Evolutionary conservation across 495 filamentous ascomycete species (phyloP), one percentile per base, ranked within the genome.

Genomic region (Cercophora sp.): DNA sequence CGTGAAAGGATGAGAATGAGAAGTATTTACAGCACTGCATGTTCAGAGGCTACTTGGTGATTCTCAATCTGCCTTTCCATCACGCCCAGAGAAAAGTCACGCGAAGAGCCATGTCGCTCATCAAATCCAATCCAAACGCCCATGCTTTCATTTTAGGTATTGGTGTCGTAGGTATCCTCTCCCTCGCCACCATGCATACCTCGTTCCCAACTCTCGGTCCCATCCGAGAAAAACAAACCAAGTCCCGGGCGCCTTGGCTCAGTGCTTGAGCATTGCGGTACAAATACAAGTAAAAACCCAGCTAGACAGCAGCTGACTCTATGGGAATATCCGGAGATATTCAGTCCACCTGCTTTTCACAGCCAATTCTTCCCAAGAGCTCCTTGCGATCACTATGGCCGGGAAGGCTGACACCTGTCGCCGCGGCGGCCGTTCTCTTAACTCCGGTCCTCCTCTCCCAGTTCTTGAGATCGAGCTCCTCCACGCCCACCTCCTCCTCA

Each of bases 341-440:
- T 73, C 52, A 77, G 37, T 78, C 73, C 39, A 77, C 68, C 65
- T 78, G 75, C 64, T 87, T 88, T 65, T 89, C 85, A 63, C 85
- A 89, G 45, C 85, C 85, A 57, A 89, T 89, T 27, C 85, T 71
- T 22, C 84, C 84, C 25, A 89, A 70, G 47, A 89, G 69, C 60
- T 86, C 85, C 69, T 88, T 88, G 37, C 83, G 77, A 56, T 88
- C 85, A 57, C 83, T 86, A 63, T 86, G 85, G 34, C 84, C 82
- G 6, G 79, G 77, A 49, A 87, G 70, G 50, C 77, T 85, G 48
- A 86, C 82, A 16, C 79, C 83, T 58, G 66, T 80, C 62, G 70
- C 71, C 52, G 53, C 71, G 49, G 48, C 62, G 51, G 49, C 63
- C 54, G 61, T 43, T 75, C 78, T 58, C 62, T 70, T 68, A 56